Base-by-base conservation (phyloP, 2,329 filamentous ascomycete genomes). In the Sarocladium kiliense region DNA sequence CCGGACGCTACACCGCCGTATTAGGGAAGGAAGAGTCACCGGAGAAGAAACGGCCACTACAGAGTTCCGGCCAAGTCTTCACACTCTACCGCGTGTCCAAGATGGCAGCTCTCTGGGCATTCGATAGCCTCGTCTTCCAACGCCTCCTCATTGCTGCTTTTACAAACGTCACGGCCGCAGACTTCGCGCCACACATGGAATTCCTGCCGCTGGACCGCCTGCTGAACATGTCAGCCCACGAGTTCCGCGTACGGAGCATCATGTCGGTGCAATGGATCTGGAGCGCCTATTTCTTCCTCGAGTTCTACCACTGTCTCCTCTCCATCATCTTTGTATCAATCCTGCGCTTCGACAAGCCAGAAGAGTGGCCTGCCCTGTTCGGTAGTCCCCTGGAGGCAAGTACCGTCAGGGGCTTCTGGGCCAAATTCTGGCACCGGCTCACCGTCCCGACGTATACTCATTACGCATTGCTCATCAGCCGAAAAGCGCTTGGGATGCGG, bases 281-380 rank as follows among this genome's bases (percentile, higher is more conserved):
- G 47, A 30, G 26, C 30, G 47, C 21, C 18, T 53, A 53, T 32
- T 34, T 32, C 21, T 30, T 53, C 30, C 21, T 53, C 6, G 47
- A 53, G 18, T 32, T 19, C 26, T 53, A 10, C 26, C 47, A 53
- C 30, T 32, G 25, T 12, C 7, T 30, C 16, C 47, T 53, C 14
- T 11, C 25, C 23, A 53, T 53, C 30, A 10, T 53, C 23, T 53
- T 53, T 34, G 47, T 53, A 19, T 30, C 23, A 18, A 34, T 53
- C 10, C 30, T 30, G 16, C 23, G 26, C 14, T 53, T 53, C 30
- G 47, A 53, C 30, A 5, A 36, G 18, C 47, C 47, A 53, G 30
- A 53, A 3, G 56, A 58, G 2, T 59, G 58, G 58, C 55, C 58
- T 4, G 50, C 56, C 16, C 30, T 59, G 12, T 59, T 57, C 41